Evolutionary conservation across 768 basidiomycete genomes (phyloP), one percentile per base, ranked within the genome.

Genomic region (Arthromyces matolae): DNA sequence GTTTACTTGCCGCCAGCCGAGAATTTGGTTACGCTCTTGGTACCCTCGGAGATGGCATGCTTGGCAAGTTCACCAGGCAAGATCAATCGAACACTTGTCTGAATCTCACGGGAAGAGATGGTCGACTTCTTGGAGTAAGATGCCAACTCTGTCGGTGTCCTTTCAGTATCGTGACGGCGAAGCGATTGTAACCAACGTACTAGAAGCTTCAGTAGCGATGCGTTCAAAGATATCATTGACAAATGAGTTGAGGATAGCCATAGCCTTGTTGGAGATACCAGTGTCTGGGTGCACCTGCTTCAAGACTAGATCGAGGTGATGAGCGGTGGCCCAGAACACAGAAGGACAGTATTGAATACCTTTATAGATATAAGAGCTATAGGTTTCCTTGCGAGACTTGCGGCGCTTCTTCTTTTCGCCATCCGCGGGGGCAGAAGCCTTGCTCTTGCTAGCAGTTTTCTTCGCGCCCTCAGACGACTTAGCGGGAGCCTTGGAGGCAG

Each of bases 231-330:
- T 88, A 57, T 89, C 86, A 62, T 89, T 88, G 58, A 89, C 86
- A 63, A 89, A 89, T 0, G 86, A 88, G 75, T 89, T 85, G 55
- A 86, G 71, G 64, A 89, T 88, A 43, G 85, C 82, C 84, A 88
- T 86, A 9, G 83, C 83, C 71, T 90, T 89, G 81, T 87, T 90
- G 44, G 88, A 90, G 73, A 92, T 90, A 83, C 89, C 90, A 52
- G 89, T 91, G 68, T 91, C 90, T 52, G 90, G 90, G 77, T 92
- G 90, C 50, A 92, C 90, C 71, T 92, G 89, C 76, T 89, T 90
- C 64, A 92, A 76, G 60, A 90, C 89, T 86, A 44, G 12, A 29
- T 47, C 25, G 16, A 42, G 44, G 25, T 45, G 35, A 43, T 50
- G 48, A 51, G 40, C 16, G 10, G 48, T n/a, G 23, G 29, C 46